Conservation (phyloP, 306 rosid genomes). For the cucumber (Cucumis sativus) region DNA sequence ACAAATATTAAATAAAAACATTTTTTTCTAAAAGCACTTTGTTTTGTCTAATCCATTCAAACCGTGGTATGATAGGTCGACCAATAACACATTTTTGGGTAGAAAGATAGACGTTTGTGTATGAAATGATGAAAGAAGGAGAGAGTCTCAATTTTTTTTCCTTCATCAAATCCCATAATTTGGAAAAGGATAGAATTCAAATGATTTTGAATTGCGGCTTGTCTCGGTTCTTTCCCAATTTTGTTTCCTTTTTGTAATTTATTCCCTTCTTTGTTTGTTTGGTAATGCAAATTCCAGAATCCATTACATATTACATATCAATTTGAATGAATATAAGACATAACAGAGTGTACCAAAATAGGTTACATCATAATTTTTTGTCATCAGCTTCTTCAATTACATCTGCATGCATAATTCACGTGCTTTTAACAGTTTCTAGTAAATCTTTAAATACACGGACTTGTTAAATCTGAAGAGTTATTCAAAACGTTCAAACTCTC, state of each 20-base stretch:
- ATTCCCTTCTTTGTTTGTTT: not conserved
- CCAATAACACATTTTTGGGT: not conserved
- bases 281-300: not conserved
- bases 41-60: no score
- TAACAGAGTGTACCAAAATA: not conserved
- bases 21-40: no score
- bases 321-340: not conserved
- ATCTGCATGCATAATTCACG: no score
- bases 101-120: not conserved
- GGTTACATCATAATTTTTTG: not conserved
- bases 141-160: not conserved
- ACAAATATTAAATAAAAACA: no score
- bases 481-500: no score
- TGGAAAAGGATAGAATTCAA: not conserved
- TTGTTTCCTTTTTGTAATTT: not conserved
- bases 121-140: not conserved
- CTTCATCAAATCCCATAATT: not conserved
- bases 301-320: not conserved
- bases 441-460: no score
- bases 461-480: no score
- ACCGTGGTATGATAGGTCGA: not conserved
- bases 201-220: not conserved
- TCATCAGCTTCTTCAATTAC: not conserved
- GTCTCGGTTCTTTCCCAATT: not conserved
- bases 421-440: no score